phyloP scores from a whole-genome alignment of 345 rosid genomes.

The Acer campestre region DNA sequence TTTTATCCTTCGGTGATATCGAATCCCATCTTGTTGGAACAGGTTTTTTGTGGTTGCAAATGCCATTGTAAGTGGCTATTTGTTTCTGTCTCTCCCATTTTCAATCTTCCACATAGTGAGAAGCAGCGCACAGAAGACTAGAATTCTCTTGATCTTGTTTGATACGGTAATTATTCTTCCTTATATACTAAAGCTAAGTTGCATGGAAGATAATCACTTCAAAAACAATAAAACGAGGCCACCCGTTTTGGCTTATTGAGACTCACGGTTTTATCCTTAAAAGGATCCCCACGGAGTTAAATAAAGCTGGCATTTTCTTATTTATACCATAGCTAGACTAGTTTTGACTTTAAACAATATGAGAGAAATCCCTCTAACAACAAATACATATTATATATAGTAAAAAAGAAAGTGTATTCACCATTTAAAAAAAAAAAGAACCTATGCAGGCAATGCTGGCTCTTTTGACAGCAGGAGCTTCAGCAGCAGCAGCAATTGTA shows the following conservation, averaged over 20 bases:
- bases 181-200: background rate
- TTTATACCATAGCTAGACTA: too few species aligned
- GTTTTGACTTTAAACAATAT: too few species aligned
- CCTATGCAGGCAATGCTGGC: constrained; percentile 55
- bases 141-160: constrained; percentile 49
- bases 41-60: constrained; percentile 79
- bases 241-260: too few species aligned
- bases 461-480: constrained; percentile 67
- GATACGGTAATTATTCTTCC: constrained; percentile 52
- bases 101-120: constrained; percentile 59
- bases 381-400: background rate
- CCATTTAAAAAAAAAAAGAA: background rate
- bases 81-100: constrained; percentile 48
- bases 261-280: too few species aligned
- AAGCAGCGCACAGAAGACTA: constrained; percentile 47
- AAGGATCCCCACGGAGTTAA: too few species aligned
- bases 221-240: too few species aligned
- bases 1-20: background rate
- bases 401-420: background rate
- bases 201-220: background rate
- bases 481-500: constrained; percentile 79
- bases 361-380: too few species aligned
- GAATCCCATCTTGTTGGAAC: constrained; percentile 14
- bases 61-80: constrained; percentile 58
- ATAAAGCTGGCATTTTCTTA: too few species aligned